Evolutionary conservation across 176 grass and related monocot species (phyloP), one percentile per base, ranked within the genome.

Genomic region (Echinochloa phyllopogon): DNA sequence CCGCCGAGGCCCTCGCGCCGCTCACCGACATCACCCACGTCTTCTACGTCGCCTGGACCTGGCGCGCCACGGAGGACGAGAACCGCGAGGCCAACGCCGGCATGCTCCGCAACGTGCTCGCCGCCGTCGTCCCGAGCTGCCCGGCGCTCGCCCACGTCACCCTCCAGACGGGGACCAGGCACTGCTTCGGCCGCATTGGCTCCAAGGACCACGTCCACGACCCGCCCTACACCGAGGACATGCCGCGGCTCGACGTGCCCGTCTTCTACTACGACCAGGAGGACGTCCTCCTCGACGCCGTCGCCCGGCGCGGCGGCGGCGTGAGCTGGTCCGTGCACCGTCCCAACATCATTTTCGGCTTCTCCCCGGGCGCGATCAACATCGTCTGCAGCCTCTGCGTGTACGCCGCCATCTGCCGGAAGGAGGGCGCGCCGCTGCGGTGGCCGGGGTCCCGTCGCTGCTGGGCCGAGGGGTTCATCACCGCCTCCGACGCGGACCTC

Each of bases 331-430:
- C 88, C 60, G 83, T 94, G 24, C 89, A 96, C 65, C 94, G 94
- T 25, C 94, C 94, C 29, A 58, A 72, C 2, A 10, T n/a, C 10
- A 59, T 94, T 74, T 87, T 97, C 8, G 94, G 94, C 0, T 97
- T 90, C 87, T 88, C 91, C 24, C 94, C 94, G 0, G 85, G 91
- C 75, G 62, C 25, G 44, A 85, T 92, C 75, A 97, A 97, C 73
- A 20, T 92, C 39, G 38, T 97, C 13, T 90, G 87, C 67, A 90
- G 82, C 73, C 84, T 97, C 13, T 97, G 91, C 69, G 89, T 92
- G 0, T 97, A 97, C 78, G 94, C 94, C 0, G 92, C 91, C 55
- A 90, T 97, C 74, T 97, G 94, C 84, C 82, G 87, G 11, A 90
- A 90, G 86, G 87, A 92, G 57, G 85, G 91, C 6, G 29, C 63